Evolutionary conservation across 306 rosid genomes (phyloP), one percentile per base, ranked within the genome.

Genomic region (Glycine tomentella): DNA sequence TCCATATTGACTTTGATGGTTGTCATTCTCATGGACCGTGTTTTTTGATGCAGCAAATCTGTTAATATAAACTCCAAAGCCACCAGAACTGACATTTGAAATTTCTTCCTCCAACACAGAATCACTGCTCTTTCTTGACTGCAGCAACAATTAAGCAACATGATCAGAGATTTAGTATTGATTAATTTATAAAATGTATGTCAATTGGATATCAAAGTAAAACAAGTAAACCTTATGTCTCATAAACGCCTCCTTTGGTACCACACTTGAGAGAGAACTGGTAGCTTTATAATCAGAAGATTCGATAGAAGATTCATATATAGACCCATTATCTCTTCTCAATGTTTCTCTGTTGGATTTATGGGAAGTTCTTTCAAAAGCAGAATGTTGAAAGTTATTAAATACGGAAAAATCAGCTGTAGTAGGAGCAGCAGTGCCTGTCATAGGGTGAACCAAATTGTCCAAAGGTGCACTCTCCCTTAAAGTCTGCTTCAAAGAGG

Each of bases 171-270:
- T 61, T 52, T 57, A 25, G 17, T 6, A 71, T 53, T 7, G 17
- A 34, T 62, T 53, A 44, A 42, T 42, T 46, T 53, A 44, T 56
- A 71, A 83, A 78, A 73, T 64, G 17, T 10, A 71, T 77, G 70
- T 69, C 10, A 81, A 56, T 51, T 65, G 53, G 49, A 75, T 57
- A 71, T 74, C 62, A 87, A 79, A 81, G 86, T 59, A 74, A 59
- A 75, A 74, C 71, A 82, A 75, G 83, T 87, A 78, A 80, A 90
- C 97, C 91, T 87, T 90, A 56, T 82, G 90, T 85, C 86, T 85
- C 80, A 74, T 45, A 16, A 80, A 83, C 11, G 74, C 77, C 48
- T 90, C 97, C 77, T 89, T 88, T 61, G 92, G 74, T 71, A 74
- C 33, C 44, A 71, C 62, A 76, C 66, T 55, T 34, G 87, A 72